Evolutionary conservation across 495 filamentous ascomycete species (phyloP), one percentile per base, ranked within the genome.

Genomic region (Trichoderma reesei): DNA sequence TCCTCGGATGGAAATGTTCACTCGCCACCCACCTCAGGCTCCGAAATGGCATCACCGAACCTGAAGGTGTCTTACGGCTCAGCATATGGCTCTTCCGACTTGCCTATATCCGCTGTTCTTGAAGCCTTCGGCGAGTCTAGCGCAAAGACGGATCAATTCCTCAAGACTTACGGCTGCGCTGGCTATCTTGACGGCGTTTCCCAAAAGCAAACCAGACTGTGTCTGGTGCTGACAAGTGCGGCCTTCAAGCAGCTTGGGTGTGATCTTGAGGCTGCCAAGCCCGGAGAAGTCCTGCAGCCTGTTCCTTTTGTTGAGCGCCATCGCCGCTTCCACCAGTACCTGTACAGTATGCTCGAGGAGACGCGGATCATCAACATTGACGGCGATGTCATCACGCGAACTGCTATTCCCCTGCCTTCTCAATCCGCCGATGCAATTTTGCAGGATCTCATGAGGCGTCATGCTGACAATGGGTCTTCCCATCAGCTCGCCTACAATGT

Each of bases 191-290:
- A 59, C 20, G 51, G 5, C 3, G 51, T 59, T 11, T 59, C 10
- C 18, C 51, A 11, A 9, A 59, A 59, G 14, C 51, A 59, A 18
- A 59, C 51, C 10, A 11, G 51, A 3, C 51, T 59, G 0, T 67
- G 77, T 39, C 41, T 83, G 0, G 68, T 69, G 13, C 65, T 83
- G 20, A 44, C 80, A 0, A 26, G 26, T 18, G 42, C 81, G 59
- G 76, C 79, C n/a, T 79, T 82, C 39, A 73, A 81, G 46, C 16
- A 71, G n/a, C 63, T 81, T 8, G 78, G 75, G 3, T 77, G 67
- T 33, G 26, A 63, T 2, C 63, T 82, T 16, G 63, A 68, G 0
- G 64, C 64, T 0, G 73, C 76, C 0, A 64, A 36, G 13, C 11
- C 72, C 5, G 75, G 76, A 1, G 46, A 79, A 31, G 61, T 33